These are phyloP conservation scores for Rhodotorula sp. DNA, from an alignment of 1,284 basidiomycete genomes.

Conservation along the genomic window DNA sequence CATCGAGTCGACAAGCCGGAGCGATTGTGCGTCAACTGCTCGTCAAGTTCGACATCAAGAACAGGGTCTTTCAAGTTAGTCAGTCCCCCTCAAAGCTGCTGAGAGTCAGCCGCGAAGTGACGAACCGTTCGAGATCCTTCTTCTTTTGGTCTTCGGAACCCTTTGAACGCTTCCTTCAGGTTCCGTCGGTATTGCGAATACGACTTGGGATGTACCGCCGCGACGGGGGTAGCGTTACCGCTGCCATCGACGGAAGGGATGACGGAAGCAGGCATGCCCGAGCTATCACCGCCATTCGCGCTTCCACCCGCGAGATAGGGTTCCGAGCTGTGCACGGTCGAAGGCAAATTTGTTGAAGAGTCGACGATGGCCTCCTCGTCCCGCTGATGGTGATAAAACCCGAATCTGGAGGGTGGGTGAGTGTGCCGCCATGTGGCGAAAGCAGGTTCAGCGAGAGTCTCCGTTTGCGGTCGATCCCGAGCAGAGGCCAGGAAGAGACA, in stretches of 20 bases:
- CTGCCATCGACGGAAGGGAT: neutral
- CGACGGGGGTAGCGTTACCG: neutral
- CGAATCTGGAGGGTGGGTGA: conserved; percentile 1
- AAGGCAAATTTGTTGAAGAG: neutral
- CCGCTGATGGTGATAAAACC: conserved; percentile 16
- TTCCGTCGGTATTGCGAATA: conserved; percentile 10
- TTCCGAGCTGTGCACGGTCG: neutral
- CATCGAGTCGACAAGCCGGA: conserved; percentile 4
- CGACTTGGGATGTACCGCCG: conserved; percentile 6
- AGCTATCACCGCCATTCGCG: neutral
- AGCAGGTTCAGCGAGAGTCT: neutral
- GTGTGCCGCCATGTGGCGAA: no score
- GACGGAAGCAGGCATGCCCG: neutral
- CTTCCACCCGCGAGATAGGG: neutral
- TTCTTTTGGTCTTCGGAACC: neutral
- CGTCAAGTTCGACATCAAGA: no score
- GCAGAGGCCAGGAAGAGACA: neutral
- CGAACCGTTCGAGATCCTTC: conserved; percentile 13
- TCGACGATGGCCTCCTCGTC: conserved; percentile 20
- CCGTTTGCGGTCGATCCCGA: neutral
- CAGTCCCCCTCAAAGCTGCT: no score
- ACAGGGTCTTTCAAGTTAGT: neutral
- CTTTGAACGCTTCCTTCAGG: conserved; percentile 16
- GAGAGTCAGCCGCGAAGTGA: no score
- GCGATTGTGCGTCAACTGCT: conserved; percentile 19